Evolutionary conservation across 23 red algal genomes (phyloP).

Genomic region (Gracilariopsis chorda): DNA sequence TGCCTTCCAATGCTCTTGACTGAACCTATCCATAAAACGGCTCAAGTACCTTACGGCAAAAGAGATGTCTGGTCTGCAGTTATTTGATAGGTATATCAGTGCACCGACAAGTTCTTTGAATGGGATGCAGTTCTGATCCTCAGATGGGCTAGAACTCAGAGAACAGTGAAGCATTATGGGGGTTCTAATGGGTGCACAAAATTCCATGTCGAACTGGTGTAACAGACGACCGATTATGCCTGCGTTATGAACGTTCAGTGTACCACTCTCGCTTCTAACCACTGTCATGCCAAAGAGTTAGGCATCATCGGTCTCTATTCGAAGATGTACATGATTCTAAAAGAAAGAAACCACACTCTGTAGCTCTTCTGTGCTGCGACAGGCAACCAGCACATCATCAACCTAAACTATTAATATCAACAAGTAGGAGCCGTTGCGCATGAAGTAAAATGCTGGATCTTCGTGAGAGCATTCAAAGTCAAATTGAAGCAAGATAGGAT

Average conservation of each 20-base stretch:
- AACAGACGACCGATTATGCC: conserved; percentile 10
- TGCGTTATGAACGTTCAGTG: conserved; percentile 3
- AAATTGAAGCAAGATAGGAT: background rate
- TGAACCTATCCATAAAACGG: conserved; percentile 34
- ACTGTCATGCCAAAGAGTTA: conserved; percentile 16
- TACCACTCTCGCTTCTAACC: background rate
- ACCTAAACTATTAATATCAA: background rate
- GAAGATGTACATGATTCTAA: background rate
- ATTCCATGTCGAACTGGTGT: background rate
- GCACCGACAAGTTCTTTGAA: conserved; percentile 2
- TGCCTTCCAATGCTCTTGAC: conserved; percentile 7
- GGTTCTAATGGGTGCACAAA: background rate
- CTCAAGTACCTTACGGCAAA: conserved; percentile 9
- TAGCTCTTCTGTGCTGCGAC: background rate
- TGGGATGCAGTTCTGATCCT: background rate
- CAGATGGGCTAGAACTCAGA: background rate
- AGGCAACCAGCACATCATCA: conserved; percentile 12
- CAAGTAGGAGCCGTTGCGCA: too few species aligned
- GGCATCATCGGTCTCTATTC: conserved; percentile 9
- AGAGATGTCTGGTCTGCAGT: conserved; percentile 25
- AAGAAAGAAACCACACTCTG: background rate
- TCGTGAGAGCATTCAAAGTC: background rate
- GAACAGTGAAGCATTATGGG: background rate
- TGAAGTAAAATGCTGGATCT: conserved; percentile 32
- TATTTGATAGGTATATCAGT: conserved; percentile 37